These are phyloP conservation scores for Aegilops umbellulata DNA, from an alignment of 176 grass and related monocot genomes.

Conservation along the genomic window DNA sequence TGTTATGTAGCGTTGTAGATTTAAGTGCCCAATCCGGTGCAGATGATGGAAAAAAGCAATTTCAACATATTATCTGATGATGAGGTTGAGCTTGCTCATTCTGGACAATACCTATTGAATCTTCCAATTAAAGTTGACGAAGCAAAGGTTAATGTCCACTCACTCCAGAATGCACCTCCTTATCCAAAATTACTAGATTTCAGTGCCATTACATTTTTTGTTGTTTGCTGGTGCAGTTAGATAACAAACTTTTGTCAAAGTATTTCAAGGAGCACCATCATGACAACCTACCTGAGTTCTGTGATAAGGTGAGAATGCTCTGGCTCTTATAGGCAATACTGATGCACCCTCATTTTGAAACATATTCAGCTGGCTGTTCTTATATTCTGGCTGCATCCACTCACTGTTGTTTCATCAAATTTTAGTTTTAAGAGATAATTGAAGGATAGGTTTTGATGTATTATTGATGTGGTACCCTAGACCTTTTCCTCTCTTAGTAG, in stretches of 20 bases:
- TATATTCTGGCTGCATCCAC: not conserved
- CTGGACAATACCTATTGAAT: conserved; percentile 86
- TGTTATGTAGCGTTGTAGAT: conserved; percentile 7
- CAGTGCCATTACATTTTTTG: not conserved
- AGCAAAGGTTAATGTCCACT: conserved; percentile 56
- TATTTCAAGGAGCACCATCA: conserved; percentile 94
- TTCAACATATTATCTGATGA: conserved; percentile 96
- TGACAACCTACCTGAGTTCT: conserved; percentile 85
- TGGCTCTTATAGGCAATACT: not conserved
- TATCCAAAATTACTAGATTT: not conserved
- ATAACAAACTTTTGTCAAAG: conserved; percentile 67
- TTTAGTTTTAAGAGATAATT: not conserved
- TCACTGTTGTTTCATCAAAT: not conserved
- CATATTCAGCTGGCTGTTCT: not conserved
- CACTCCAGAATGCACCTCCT: not conserved
- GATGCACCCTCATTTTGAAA: not conserved
- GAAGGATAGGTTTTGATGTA: conserved; percentile 3
- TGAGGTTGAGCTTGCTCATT: conserved; percentile 89
- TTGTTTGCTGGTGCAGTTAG: conserved; percentile 59
- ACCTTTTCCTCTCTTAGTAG: not conserved
- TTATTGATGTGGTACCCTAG: not conserved
- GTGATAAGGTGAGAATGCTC: conserved; percentile 67
- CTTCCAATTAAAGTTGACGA: conserved; percentile 99
- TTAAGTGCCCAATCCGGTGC: conserved; percentile 32
- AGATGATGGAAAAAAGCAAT: conserved; percentile 97